phyloP scores from a whole-genome alignment of 176 grass and related monocot genomes.

The Bromus sterilis region DNA sequence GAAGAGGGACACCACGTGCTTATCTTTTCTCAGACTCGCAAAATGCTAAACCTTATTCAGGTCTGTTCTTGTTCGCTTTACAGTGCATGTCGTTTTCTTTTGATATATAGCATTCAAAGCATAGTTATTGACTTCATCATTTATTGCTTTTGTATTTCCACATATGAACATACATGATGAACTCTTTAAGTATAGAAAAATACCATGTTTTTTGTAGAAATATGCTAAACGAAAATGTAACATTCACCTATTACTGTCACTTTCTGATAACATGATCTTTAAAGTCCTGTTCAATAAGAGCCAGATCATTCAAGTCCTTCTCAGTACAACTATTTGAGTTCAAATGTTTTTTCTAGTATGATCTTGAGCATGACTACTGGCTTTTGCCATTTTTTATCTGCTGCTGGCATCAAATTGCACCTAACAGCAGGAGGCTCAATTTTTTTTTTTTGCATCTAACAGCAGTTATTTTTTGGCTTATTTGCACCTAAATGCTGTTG shows the following conservation, averaged over 20 bases:
- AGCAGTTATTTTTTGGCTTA: background rate
- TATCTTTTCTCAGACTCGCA: slow-evolving; percentile 87
- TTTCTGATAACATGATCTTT: background rate
- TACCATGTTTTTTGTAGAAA: background rate
- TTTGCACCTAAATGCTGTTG: background rate
- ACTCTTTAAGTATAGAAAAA: background rate
- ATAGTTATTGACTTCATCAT: background rate
- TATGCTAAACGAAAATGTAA: slow-evolving; percentile 2
- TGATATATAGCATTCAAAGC: background rate
- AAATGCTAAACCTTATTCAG: slow-evolving; percentile 98
- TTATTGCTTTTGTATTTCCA: background rate
- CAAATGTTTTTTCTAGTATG: background rate
- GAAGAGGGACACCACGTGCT: slow-evolving; percentile 71
- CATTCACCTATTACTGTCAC: background rate
- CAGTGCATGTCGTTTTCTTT: background rate
- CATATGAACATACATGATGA: background rate
- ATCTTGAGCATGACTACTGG: background rate
- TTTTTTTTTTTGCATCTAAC: too few relatives aligned
- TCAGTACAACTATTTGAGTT: background rate
- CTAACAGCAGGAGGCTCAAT: too few relatives aligned
- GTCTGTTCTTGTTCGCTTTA: slow-evolving; percentile 22
- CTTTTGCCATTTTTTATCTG: background rate
- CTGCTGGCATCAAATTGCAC: background rate
- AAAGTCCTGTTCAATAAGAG: background rate
- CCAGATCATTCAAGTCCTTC: background rate